Evolutionary conservation across 2,329 filamentous ascomycete species (phyloP), one percentile per base, ranked within the genome.

Genomic region (Penicillium italicum): DNA sequence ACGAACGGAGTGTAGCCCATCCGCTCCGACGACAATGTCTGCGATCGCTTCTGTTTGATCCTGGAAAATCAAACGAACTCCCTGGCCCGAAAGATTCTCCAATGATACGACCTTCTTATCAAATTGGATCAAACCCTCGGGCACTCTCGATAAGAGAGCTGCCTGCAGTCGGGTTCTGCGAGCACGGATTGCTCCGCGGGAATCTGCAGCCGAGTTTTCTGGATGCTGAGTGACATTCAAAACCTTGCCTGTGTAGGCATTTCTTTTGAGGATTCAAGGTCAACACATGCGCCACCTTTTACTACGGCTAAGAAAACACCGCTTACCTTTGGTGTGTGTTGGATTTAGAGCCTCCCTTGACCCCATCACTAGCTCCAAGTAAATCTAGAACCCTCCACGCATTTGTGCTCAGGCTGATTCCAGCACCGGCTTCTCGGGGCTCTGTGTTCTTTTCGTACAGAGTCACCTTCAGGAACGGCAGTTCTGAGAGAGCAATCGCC

Each of bases 1-100:
- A 56, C 68, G 34, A 60, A 79, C 76, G 5, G 79, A 81, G 54
- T 79, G 75, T 49, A 82, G 82, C 3, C 81, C 79, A 61, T 83
- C 79, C 5, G 78, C 80, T 0, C 80, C 81, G 2, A 83, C 73
- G 1, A 82, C 72, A 0, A 83, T 63, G 57, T 81, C 79, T 3
- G 74, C 74, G 16, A 54, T 57, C 2, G 53, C 53, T 12, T 72
- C 65, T 2, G 73, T 74, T 0, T 75, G 74, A 58, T 83, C 80
- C 12, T 76, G 70, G 54, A 85, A 83, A 0, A 54, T 44, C 10
- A 83, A 66, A 3, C 68, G 59, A 1, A 80, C 67, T 4, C 76
- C 78, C 0, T 63, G 66, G 14, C 55, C 60, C 0, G 66, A 62
- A 2, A 75, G 56, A 46, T 81, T 69, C 4, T 75, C 64, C 2